Evolutionary conservation across 148 eudicot genomes (phyloP), one percentile per base, ranked within the genome.

Genomic region (Selenicereus undatus): DNA sequence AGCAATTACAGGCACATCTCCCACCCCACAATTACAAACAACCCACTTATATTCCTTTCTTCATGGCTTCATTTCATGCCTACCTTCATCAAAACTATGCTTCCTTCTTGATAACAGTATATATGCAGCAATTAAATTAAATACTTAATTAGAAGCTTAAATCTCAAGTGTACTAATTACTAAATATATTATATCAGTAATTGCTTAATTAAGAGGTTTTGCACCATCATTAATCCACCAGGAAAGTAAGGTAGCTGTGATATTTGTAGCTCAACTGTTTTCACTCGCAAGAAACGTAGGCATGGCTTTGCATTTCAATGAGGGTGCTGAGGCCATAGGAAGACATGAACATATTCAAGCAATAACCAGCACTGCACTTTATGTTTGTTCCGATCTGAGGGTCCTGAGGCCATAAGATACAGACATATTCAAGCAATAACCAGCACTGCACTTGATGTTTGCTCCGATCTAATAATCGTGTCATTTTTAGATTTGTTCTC

Each of bases 171-270:
- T 64, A 64, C n/a, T n/a, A n/a, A n/a, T n/a, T n/a, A n/a, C n/a
- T 64, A 22, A 1, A 64, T 64, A 8, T 64, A 64, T 8, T 39
- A 39, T 39, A 2, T 39, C 43, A 39, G 43, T 39, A 39, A 39
- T 64, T 64, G 68, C 68, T 64, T 64, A 64, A 64, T 74, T 62
- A 45, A 11, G 10, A 48, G 39, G 16, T 12, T 45, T 52, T 24
- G 14, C 29, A 50, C 36, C 35, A 32, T 64, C 54, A 76, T 80
- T 84, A 69, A 70, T 80, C 69, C 80, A 18, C 20, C 32, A 32
- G 64, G 64, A 26, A 75, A 76, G 86, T 52, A 76, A 83, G 35
- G 68, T 80, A 43, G 80, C n/a, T 72, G 75, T 71, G 69, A 77
- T 32, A 32, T 32, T 76, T 56, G 73, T 78, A 84, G 78, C 70